Base-by-base conservation (phyloP, 2,329 filamentous ascomycete genomes). In the Colletotrichum zoysiae region DNA sequence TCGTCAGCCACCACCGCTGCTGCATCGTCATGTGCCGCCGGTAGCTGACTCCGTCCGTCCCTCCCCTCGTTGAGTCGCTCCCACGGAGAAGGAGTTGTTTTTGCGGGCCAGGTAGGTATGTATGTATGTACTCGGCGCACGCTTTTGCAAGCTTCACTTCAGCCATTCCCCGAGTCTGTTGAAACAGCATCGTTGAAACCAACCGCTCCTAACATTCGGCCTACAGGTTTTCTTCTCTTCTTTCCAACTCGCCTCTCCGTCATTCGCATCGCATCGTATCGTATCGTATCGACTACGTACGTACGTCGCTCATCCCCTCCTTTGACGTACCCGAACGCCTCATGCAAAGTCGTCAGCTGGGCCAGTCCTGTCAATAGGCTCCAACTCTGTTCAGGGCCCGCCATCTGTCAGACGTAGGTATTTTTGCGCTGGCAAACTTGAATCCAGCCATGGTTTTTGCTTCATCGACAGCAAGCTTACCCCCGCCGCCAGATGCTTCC, bases 401-500 rank as follows among this genome's bases (percentile, higher is more conserved):
- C 50, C 57, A 50, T 62, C 64, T 62, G 64, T 62, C 68, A 61
- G 63, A 51, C 11, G 35, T 50, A n/a, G n/a, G n/a, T n/a, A 7
- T 38, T 5, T 33, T 33, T 30, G 33, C 33, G 40, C 57, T 57
- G 48, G 46, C 63, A 67, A 61, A 66, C 48, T 50, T 70, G 63
- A 55, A 44, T 35, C 58, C n/a, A 44, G 38, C 42, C 23, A 26
- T 59, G n/a, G 38, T 62, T 44, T 46, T 33, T 62, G 64, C 63
- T 30, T 62, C 64, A 53, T 23, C 44, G 57, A 67, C 58, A 53
- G 68, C 68, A 67, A 62, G 57, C 68, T 58, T 67, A 71, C 62
- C 57, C 68, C 56, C 62, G 62, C 67, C 55, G 62, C 59, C 26
- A 38, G 18, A n/a, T 38, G 23, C 18, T 55, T 46, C 26, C 26